Conservation (phyloP, 495 filamentous ascomycete species). For the Xylaria cubensis region DNA sequence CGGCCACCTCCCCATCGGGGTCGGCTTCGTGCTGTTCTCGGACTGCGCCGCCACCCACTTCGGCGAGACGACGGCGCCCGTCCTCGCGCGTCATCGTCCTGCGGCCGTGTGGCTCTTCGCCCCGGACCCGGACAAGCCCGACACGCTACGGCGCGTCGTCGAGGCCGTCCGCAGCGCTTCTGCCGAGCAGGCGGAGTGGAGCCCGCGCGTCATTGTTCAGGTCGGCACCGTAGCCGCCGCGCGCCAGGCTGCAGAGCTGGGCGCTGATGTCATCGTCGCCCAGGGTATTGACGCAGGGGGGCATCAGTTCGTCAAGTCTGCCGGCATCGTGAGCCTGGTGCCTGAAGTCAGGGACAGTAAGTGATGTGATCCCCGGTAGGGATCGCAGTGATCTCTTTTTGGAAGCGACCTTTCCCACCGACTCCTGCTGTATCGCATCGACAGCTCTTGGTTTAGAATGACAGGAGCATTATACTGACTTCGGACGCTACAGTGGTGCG, state of each 20-base stretch:
- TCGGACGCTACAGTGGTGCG: slow-evolving; percentile 41
- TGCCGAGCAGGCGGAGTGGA: slow-evolving; percentile 30
- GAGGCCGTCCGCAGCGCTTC: slow-evolving; percentile 29
- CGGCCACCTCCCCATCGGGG: slow-evolving; percentile 48
- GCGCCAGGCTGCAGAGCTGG: slow-evolving; percentile 45
- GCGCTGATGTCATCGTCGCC: slow-evolving; percentile 71
- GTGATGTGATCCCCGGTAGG: not conserved
- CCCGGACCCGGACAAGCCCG: slow-evolving; percentile 54
- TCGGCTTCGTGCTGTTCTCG: slow-evolving; percentile 48
- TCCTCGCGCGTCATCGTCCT: slow-evolving; percentile 58
- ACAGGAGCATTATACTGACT: not conserved
- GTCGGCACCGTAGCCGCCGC: slow-evolving; percentile 68
- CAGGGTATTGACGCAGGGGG: slow-evolving; percentile 81
- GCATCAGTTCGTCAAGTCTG: slow-evolving; percentile 66
- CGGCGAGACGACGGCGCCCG: slow-evolving; percentile 41
- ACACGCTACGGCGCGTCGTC: slow-evolving; percentile 52
- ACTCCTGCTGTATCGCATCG: not conserved
- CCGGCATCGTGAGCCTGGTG: slow-evolving; percentile 59
- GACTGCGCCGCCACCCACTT: slow-evolving; percentile 36
- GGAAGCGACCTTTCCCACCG: not conserved
- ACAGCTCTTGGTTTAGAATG: not conserved
- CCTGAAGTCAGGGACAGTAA: slow-evolving; percentile 54
- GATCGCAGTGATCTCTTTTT: not conserved
- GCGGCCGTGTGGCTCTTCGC: slow-evolving; percentile 81
- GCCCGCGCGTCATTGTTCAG: slow-evolving; percentile 67